Conservation (phyloP, 2,329 filamentous ascomycete genomes). For the Chaetomium sp. region DNA sequence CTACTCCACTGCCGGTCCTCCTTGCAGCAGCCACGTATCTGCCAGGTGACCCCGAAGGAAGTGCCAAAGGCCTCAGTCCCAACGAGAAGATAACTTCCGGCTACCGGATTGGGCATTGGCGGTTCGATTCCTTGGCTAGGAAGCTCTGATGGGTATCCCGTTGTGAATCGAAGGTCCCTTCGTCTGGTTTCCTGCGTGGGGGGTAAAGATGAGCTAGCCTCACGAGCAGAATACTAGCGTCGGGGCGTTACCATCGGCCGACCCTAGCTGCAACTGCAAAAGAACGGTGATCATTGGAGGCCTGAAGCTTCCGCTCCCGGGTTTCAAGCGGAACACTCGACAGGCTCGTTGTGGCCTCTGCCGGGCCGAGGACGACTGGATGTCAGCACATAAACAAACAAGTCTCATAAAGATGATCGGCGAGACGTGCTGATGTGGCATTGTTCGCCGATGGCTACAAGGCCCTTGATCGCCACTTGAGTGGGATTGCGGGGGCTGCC, state of each 20-base stretch:
- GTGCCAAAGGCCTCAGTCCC: not conserved
- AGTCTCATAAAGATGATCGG: not conserved
- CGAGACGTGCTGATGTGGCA: not conserved
- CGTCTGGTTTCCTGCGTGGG: not conserved
- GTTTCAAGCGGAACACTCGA: too few species aligned
- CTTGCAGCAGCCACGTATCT: not conserved
- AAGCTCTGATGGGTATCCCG: slow-evolving; percentile 2
- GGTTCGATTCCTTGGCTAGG: not conserved
- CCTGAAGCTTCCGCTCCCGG: not conserved
- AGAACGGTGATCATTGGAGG: not conserved
- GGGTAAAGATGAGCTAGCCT: not conserved
- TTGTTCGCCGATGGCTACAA: not conserved
- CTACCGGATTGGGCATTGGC: not conserved
- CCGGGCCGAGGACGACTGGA: not conserved
- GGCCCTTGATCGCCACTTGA: not conserved
- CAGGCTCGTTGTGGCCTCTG: not conserved
- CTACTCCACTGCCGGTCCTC: not conserved
- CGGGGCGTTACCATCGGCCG: not conserved
- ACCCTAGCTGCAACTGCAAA: not conserved
- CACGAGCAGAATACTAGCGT: not conserved
- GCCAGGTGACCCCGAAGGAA: not conserved
- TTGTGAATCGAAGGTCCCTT: not conserved
- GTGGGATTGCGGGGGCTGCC: not conserved
- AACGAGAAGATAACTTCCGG: not conserved
- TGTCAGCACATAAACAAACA: not conserved